Conservation (phyloP, 2,329 filamentous ascomycete genomes). For the Fusarium zealandicum region DNA sequence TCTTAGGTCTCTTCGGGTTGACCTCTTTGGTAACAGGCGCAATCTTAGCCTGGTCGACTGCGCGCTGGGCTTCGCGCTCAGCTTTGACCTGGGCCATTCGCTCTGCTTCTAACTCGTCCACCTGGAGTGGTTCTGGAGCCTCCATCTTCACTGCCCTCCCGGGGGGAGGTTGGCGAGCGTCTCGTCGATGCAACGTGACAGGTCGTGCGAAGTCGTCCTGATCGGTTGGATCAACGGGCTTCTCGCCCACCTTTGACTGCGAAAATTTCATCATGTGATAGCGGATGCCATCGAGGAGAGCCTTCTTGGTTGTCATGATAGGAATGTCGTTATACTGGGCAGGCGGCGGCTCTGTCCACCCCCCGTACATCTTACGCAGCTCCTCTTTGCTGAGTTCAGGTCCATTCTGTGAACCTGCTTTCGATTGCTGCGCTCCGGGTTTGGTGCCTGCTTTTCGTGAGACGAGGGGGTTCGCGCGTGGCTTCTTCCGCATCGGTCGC, state of each 20-base stretch:
- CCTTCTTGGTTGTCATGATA: constrained; percentile 83
- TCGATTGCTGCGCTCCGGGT: constrained; percentile 33
- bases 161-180: constrained; percentile 74
- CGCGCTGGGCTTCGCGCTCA: constrained; percentile 84
- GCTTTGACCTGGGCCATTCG: constrained; percentile 74
- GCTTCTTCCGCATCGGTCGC: constrained; percentile 51
- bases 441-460: constrained; percentile 54
- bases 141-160: constrained; percentile 71
- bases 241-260: constrained; percentile 63
- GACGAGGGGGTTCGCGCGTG: constrained; percentile 68
- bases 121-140: constrained; percentile 49
- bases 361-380: constrained; percentile 57
- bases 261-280: constrained; percentile 86
- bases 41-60: constrained; percentile 89
- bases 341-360: constrained; percentile 64
- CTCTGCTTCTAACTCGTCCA: constrained; percentile 67
- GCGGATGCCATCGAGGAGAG: constrained; percentile 78
- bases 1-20: constrained; percentile 60
- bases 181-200: constrained; percentile 86
- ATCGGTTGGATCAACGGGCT: constrained; percentile 71
- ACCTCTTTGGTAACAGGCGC: constrained; percentile 76
- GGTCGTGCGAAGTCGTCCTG: constrained; percentile 86
- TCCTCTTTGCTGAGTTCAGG: constrained; percentile 50
- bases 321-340: constrained; percentile 64
- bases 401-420: constrained; percentile 38